Evolutionary conservation across 345 rosid genomes (phyloP), one percentile per base, ranked within the genome.

Genomic region (Boechera stricta): DNA sequence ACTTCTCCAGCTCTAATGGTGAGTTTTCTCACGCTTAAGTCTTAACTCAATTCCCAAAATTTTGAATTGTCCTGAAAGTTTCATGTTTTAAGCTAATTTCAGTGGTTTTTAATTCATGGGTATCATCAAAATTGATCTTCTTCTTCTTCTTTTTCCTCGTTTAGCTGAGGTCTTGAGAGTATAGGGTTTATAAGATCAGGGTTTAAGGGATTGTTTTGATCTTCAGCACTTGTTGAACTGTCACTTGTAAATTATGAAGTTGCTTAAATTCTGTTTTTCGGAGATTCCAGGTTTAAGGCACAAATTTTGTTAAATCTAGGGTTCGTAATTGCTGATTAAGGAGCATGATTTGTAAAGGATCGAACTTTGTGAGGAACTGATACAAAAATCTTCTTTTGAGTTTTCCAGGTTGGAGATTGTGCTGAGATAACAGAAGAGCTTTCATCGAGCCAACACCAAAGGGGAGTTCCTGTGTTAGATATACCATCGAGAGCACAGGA

Each of bases 381-480:
- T 54, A 47, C 66, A 72, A 16, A 0, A 18, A 11, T 29, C 54
- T 73, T 54, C 79, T 5, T 4, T 41, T 61, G 31, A 5, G 52
- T 64, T 49, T 76, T 36, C n/a, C 51, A 89, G 98, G 81, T 48
- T 70, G 85, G 73, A 51, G 77, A 66, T 75, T 81, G 80, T 64
- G 59, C 71, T 12, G 98, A 90, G 84, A 92, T 89, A 74, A 85
- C 67, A 8, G 94, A 95, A 83, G 91, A 86, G 73, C 61, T 79
- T 16, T 56, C 81, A 10, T 73, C 56, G 5, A 73, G 53, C 69
- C 82, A 77, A 69, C 83, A 58, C 18, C 68, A 54, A 35, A 74
- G 42, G 66, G 65, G 69, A 35, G 58, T 81, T 41, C 82, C 86
- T 36, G 79, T 71, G 55, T 47, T 87, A 13, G 87, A 88, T 63